These are phyloP conservation scores for Colletotrichum scovillei DNA, from an alignment of 2,329 filamentous ascomycete genomes.

Conservation along the genomic window DNA sequence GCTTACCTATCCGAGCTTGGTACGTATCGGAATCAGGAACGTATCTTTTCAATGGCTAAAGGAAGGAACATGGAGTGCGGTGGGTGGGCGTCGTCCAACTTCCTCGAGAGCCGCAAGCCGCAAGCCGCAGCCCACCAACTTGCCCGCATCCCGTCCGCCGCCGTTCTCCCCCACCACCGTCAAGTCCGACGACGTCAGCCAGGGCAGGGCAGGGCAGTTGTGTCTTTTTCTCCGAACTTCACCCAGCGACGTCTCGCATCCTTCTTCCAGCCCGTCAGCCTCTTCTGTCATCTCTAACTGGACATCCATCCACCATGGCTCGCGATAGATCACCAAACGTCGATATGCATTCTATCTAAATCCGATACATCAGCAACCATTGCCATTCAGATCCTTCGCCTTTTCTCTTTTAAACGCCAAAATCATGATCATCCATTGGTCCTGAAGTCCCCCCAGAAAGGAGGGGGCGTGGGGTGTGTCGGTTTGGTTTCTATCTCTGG, in stretches of 20 bases:
- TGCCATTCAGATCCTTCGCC: slow-evolving; percentile 4
- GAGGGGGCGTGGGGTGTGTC: slow-evolving; percentile 28
- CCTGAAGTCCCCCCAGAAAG: background rate
- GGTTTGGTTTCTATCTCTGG: slow-evolving; percentile 32
- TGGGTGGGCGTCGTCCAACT: background rate
- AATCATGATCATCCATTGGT: slow-evolving; percentile 12
- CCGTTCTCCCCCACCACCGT: background rate
- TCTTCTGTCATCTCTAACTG: slow-evolving; percentile 15
- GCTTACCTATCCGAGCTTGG: background rate
- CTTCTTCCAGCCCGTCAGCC: background rate
- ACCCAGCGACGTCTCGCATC: slow-evolving; percentile 1
- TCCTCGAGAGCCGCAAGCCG: slow-evolving; percentile 6
- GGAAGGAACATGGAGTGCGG: background rate
- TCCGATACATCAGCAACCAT: background rate
- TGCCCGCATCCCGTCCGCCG: background rate
- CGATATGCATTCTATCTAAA: background rate
- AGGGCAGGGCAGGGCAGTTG: background rate
- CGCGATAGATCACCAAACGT: background rate
- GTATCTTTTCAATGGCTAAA: background rate
- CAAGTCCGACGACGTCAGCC: slow-evolving; percentile 12
- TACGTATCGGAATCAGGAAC: background rate
- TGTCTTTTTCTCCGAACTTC: background rate
- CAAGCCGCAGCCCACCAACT: background rate
- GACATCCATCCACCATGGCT: slow-evolving; percentile 2
- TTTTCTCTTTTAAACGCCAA: background rate